Percentiles rank a stretch among this genome's conserved stretches.
phyloP scores from a whole-genome alignment of 108 stramenopile species.

The Conticribra weissflogii region DNA sequence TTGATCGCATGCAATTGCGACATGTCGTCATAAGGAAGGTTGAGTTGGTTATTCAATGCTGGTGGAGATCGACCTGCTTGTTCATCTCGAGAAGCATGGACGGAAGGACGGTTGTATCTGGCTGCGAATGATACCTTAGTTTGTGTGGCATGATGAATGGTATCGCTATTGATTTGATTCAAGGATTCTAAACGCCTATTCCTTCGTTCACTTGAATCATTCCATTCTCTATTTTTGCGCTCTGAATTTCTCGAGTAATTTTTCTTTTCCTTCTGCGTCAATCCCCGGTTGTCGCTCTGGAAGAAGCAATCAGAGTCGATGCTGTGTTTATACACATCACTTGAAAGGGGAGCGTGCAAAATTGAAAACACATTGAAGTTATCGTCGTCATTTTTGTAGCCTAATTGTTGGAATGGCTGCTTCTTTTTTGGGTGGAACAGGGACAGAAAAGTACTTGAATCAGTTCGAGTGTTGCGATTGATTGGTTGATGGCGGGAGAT shows the following conservation, averaged over 20 bases:
- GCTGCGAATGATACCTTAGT: background rate
- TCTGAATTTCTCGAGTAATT: background rate
- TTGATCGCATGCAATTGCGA: slow-evolving; percentile 49
- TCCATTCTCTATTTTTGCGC: background rate
- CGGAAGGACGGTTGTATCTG: background rate
- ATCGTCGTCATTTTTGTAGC: background rate
- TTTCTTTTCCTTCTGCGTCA: background rate
- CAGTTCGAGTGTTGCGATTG: too few relatives aligned
- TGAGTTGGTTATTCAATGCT: slow-evolving; percentile 8
- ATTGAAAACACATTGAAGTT: background rate
- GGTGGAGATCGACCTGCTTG: background rate
- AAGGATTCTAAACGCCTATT: slow-evolving; percentile 26
- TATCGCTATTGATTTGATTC: slow-evolving; percentile 11
- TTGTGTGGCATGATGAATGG: background rate
- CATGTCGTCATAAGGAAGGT: slow-evolving; percentile 41
- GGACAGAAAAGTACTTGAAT: background rate
- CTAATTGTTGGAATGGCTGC: background rate
- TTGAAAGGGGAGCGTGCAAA: background rate
- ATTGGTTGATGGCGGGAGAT: too few relatives aligned
- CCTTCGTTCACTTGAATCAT: slow-evolving; percentile 21
- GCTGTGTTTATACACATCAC: background rate
- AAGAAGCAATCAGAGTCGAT: background rate
- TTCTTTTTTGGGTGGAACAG: background rate
- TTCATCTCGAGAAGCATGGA: background rate
- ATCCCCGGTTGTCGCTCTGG: background rate